These are phyloP conservation scores for Agrocybe praecox DNA, from an alignment of 768 basidiomycete species.

Conservation along the genomic window DNA sequence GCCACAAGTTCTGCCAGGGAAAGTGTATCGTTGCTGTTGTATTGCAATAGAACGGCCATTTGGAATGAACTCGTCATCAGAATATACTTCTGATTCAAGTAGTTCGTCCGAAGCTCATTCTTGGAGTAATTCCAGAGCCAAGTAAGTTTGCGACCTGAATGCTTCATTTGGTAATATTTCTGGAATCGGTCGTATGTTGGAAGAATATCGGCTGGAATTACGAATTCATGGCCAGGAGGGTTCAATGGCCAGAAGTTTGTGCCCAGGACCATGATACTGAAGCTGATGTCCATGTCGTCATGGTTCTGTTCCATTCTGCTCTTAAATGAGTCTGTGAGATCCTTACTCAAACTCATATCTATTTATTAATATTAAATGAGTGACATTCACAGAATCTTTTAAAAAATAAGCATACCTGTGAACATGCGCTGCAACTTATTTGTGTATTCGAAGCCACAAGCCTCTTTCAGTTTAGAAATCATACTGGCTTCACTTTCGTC, in stretches of 20 bases:
- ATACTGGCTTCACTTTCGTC: slow-evolving; percentile 97
- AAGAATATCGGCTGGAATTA: slow-evolving; percentile 85
- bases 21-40: slow-evolving; percentile 88
- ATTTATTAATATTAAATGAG: slow-evolving; percentile 8
- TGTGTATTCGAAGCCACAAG: slow-evolving; percentile 96
- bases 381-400: background rate
- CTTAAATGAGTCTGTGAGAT: slow-evolving; percentile 94
- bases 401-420: slow-evolving; percentile 57
- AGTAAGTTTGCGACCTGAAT: slow-evolving; percentile 92
- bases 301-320: slow-evolving; percentile 88
- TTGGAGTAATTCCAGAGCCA: slow-evolving; percentile 99
- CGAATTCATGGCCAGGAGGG: slow-evolving; percentile 82
- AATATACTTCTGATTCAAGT: slow-evolving; percentile 93
- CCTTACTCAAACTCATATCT: slow-evolving; percentile 97
- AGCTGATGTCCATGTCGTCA: slow-evolving; percentile 86
- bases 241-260: slow-evolving; percentile 96
- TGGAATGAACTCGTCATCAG: slow-evolving; percentile 95
- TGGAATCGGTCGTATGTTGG: slow-evolving; percentile 91
- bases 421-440: slow-evolving; percentile 98
- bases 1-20: slow-evolving; percentile 76
- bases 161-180: slow-evolving; percentile 91
- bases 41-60: slow-evolving; percentile 92
- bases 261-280: slow-evolving; percentile 91
- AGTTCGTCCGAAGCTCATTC: slow-evolving; percentile 93
- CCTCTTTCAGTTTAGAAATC: slow-evolving; percentile 97